These are phyloP conservation scores for Lactarius evosmus DNA, from an alignment of 768 basidiomycete species.

Conservation along the genomic window DNA sequence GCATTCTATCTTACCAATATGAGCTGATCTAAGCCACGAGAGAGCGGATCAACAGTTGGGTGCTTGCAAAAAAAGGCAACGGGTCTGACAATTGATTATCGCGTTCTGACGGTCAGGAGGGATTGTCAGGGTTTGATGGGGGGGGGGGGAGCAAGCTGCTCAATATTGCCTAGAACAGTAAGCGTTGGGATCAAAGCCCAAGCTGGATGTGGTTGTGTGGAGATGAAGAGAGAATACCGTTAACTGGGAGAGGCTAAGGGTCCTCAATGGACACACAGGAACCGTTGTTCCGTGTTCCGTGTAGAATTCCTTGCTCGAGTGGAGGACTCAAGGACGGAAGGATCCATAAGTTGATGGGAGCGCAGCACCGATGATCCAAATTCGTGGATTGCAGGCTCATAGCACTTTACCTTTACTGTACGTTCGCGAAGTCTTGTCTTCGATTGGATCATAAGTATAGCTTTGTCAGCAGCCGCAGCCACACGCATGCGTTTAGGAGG, in stretches of 20 bases:
- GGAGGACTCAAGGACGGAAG: slow-evolving; percentile 13
- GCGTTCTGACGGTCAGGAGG: slow-evolving; percentile 2
- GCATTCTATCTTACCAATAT: too few relatives aligned
- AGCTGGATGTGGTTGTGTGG: slow-evolving; percentile 17
- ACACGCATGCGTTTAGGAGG: too few relatives aligned
- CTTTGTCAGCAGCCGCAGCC: too few relatives aligned
- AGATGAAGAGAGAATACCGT: slow-evolving; percentile 15
- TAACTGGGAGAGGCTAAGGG: slow-evolving; percentile 6
- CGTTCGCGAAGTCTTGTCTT: background rate
- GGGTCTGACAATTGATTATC: background rate
- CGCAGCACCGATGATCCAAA: slow-evolving; percentile 6
- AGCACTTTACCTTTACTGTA: background rate
- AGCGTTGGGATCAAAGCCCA: slow-evolving; percentile 12
- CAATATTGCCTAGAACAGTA: slow-evolving; percentile 3
- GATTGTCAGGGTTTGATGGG: background rate
- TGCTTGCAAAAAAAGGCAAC: slow-evolving; percentile 8
- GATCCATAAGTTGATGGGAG: slow-evolving; percentile 11
- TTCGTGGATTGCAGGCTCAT: background rate
- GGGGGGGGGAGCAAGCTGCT: slow-evolving; percentile 5
- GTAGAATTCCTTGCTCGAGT: slow-evolving; percentile 16
- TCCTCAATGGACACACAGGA: slow-evolving; percentile 8
- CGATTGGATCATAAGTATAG: too few relatives aligned
- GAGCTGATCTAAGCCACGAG: slow-evolving; percentile 9
- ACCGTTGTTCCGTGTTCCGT: slow-evolving; percentile 11
- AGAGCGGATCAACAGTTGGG: slow-evolving; percentile 7